These are phyloP conservation scores for Candida caryicola DNA, from an alignment of 805 yeast species.

Conservation along the genomic window DNA sequence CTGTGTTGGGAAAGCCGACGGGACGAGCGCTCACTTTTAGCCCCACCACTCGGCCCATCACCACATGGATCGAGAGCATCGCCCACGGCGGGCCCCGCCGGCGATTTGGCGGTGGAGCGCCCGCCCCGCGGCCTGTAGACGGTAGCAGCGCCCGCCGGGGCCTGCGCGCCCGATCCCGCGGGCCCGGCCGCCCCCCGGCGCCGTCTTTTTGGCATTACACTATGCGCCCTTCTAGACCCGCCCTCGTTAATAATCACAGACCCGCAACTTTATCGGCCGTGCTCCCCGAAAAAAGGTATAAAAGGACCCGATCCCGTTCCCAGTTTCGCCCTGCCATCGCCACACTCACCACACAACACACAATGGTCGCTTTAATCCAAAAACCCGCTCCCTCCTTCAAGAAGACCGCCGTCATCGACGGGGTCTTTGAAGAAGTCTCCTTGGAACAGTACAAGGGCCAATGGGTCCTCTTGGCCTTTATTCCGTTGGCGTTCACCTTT, in stretches of 20 bases:
- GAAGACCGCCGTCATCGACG: slow-evolving; percentile 97
- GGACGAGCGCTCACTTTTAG: too few species aligned
- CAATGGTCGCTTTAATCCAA: slow-evolving; percentile 88
- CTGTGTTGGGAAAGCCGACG: too few species aligned
- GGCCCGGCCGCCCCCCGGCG: too few species aligned
- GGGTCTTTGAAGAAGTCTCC: slow-evolving; percentile 90
- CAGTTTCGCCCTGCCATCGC: too few species aligned
- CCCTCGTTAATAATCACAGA: slow-evolving; percentile 8
- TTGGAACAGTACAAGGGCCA: slow-evolving; percentile 96
- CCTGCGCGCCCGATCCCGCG: too few species aligned
- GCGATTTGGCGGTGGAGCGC: too few species aligned
- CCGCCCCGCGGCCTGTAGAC: too few species aligned
- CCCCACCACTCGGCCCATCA: too few species aligned
- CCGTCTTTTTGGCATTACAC: too few species aligned
- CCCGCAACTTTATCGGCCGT: slow-evolving; percentile 6
- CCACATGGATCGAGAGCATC: too few species aligned
- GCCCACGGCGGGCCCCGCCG: too few species aligned
- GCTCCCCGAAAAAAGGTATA: slow-evolving; percentile 1
- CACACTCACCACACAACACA: slow-evolving; percentile 4
- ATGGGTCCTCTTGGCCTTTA: slow-evolving; percentile 95
- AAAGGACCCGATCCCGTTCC: slow-evolving; percentile 4
- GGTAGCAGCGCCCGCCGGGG: too few species aligned
- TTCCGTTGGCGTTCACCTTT: slow-evolving; percentile 98
- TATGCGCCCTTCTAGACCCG: slow-evolving; percentile 8
- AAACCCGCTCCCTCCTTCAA: slow-evolving; percentile 95